phyloP scores from a whole-genome alignment of 257 asterid species.

The Echites panduratus region DNA sequence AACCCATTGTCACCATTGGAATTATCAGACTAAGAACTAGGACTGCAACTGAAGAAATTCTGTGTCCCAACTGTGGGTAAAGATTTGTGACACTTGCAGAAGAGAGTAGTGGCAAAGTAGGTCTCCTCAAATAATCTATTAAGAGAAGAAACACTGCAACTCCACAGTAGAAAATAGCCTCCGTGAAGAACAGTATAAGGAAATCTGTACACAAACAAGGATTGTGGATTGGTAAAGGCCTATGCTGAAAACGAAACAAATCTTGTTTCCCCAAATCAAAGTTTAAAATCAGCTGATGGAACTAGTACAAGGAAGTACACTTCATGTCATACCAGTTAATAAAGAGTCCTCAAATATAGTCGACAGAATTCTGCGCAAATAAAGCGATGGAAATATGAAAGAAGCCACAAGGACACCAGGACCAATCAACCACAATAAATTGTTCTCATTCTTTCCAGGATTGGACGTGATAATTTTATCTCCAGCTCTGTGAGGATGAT shows the following conservation, averaged over 20 bases:
- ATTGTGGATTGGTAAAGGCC: not conserved
- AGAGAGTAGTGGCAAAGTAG: constrained; percentile 29
- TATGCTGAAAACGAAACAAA: not conserved
- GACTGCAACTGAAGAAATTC: constrained; percentile 70
- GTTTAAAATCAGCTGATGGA: not conserved
- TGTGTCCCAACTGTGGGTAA: constrained; percentile 48
- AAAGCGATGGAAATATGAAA: constrained; percentile 87
- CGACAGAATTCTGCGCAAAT: constrained; percentile 75
- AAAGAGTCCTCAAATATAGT: constrained; percentile 90
- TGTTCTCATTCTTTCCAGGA: constrained; percentile 35
- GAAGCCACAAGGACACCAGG: constrained; percentile 90
- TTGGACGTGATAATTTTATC: constrained; percentile 32
- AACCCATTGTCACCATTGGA: constrained; percentile 92
- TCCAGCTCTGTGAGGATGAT: constrained; percentile 28
- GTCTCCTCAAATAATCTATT: constrained; percentile 59
- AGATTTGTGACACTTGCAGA: constrained; percentile 27
- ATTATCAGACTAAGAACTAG: constrained; percentile 71
- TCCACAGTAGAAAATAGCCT: constrained; percentile 91
- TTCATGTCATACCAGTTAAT: constrained; percentile 56
- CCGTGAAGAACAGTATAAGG: constrained; percentile 93
- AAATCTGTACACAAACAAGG: constrained; percentile 52
- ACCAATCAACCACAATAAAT: constrained; percentile 71
- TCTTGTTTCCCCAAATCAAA: no score
- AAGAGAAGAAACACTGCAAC: constrained; percentile 71
- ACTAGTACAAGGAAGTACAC: constrained; percentile 7